Evolutionary conservation across 108 stramenopile genomes (phyloP).

Genomic region (Cyclotella sp.): DNA sequence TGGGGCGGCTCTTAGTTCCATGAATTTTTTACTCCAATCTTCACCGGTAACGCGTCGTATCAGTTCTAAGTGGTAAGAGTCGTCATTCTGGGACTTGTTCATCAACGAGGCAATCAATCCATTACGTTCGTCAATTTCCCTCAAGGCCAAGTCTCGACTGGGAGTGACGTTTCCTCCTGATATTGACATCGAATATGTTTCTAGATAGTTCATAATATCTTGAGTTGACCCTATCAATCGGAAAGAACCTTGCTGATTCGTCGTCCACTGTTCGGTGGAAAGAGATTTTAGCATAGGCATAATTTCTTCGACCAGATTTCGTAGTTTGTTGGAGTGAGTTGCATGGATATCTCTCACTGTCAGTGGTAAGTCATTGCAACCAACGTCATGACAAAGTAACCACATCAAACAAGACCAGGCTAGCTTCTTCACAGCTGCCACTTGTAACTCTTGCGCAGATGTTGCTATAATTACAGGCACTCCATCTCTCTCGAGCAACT

Average conservation of each 20-base stretch:
- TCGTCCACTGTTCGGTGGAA: slow-evolving; percentile 16
- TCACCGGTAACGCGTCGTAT: slow-evolving; percentile 40
- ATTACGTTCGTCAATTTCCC: slow-evolving; percentile 68
- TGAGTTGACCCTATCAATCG: slow-evolving; percentile 15
- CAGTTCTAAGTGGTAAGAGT: slow-evolving; percentile 43
- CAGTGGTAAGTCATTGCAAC: slow-evolving; percentile 21
- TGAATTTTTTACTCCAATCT: not conserved
- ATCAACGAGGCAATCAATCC: slow-evolving; percentile 47
- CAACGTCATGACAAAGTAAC: slow-evolving; percentile 60
- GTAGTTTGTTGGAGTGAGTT: slow-evolving; percentile 31
- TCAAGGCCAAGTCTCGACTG: slow-evolving; percentile 52
- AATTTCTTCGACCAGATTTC: slow-evolving; percentile 62
- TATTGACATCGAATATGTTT: slow-evolving; percentile 67
- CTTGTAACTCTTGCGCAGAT: slow-evolving; percentile 29
- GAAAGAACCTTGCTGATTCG: not conserved
- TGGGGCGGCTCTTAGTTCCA: not conserved
- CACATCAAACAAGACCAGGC: slow-evolving; percentile 73
- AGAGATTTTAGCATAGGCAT: slow-evolving; percentile 49
- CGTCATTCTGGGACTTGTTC: slow-evolving; percentile 10
- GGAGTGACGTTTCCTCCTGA: slow-evolving; percentile 57
- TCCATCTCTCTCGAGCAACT: slow-evolving; percentile 49
- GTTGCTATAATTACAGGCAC: slow-evolving; percentile 42
- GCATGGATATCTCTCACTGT: slow-evolving; percentile 63
- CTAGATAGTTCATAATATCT: slow-evolving; percentile 47
- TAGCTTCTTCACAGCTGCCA: slow-evolving; percentile 55